Evolutionary conservation across 2,329 filamentous ascomycete species (phyloP), one percentile per base, ranked within the genome.

Genomic region (Aspergillus sp.): DNA sequence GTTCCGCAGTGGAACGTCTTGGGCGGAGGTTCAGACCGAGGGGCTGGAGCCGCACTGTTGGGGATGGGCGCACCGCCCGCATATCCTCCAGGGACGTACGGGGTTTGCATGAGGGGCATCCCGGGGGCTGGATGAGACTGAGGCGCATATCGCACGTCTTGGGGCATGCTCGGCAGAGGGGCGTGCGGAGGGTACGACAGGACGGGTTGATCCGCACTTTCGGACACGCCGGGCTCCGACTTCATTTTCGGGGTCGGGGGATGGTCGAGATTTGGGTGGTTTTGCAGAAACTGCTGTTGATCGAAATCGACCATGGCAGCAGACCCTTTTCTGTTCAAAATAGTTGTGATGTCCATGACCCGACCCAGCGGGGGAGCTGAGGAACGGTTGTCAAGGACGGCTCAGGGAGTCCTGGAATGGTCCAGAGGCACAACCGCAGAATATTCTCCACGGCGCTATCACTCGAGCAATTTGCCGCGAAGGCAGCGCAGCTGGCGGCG

Each of bases 1-100:
- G 88, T 93, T 58, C 86, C 88, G 76, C 94, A 99, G 19, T 91
- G 87, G 67, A 94, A 97, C 1, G 89, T 86, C 75, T 97, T 89
- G 10, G 83, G 80, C 25, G 81, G 78, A 31, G 61, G 79, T 68
- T 71, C 76, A n/a, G 66, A 63, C 74, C 77, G 57, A 59, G 76
- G 74, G 63, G 72, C 70, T 60, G 70, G 72, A 64, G 57, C 64
- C 56, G 65, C 71, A 59, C 65, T 70, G 64, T 67, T 76, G 61
- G 76, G 76, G 45, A 77, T 65, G 65, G 82, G 76, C 43, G 69
- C 61, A 49, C 72, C 71, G 41, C 74, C 74, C 45, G 79, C 75
- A 70, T 64, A 77, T 70, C 66, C 75, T 72, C 52, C 62, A 38
- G 63, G 80, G 69, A 81, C 75, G 67, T 81, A 82, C 53, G 77